Conservation (phyloP, 441 rosid species). For the Adansonia grandidieri region DNA sequence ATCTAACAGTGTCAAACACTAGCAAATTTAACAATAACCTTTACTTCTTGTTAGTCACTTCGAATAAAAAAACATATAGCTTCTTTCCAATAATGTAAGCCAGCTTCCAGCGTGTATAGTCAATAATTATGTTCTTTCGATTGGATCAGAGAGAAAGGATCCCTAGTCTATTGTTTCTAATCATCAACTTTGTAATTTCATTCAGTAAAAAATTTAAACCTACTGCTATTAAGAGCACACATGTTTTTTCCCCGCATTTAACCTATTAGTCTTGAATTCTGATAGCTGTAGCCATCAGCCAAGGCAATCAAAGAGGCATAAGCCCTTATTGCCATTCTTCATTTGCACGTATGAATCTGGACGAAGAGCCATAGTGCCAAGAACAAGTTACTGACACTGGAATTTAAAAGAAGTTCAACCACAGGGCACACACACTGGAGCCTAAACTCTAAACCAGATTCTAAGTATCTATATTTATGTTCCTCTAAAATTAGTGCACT, state of each 20-base stretch:
- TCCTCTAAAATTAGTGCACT: slow-evolving; percentile 1
- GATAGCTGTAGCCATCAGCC: not conserved
- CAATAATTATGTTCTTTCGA: not conserved
- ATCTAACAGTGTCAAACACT: not conserved
- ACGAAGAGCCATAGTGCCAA: not conserved
- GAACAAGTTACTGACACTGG: not conserved
- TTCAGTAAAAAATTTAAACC: not conserved
- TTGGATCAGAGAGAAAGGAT: not conserved
- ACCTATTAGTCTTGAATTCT: not conserved
- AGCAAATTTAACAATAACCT: not conserved
- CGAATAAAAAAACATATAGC: not conserved
- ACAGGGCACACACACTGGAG: not conserved
- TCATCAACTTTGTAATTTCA: not conserved
- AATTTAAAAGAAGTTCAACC: not conserved
- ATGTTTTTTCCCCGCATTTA: not conserved
- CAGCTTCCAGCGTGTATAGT: no score
- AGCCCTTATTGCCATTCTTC: slow-evolving; percentile 1
- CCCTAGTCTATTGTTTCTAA: not conserved
- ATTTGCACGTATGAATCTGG: not conserved
- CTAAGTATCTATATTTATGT: not conserved
- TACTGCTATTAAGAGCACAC: not conserved
- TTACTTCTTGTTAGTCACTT: not conserved
- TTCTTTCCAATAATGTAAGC: no score
- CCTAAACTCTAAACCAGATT: slow-evolving; percentile 15
- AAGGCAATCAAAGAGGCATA: not conserved